Conservation (phyloP, 257 asterid species). For the Fraxinus americana region DNA sequence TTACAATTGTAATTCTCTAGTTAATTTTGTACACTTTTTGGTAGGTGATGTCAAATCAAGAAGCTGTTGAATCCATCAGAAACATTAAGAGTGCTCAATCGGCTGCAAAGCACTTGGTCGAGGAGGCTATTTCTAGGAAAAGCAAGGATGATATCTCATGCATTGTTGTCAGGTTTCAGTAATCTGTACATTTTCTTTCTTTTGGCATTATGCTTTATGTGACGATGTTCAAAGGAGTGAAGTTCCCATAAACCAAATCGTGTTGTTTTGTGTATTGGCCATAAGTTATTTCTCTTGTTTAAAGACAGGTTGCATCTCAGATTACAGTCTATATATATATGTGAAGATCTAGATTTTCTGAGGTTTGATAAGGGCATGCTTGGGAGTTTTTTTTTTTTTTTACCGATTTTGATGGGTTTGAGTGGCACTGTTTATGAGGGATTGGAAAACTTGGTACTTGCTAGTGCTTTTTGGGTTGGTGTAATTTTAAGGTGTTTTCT, state of each 20-base stretch:
- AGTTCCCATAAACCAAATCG: not conserved
- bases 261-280: not conserved
- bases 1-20: not conserved
- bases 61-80: slow-evolving; percentile 72
- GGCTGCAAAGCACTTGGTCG: slow-evolving; percentile 73
- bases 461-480: no score
- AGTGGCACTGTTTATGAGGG: no score
- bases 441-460: no score
- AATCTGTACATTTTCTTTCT: not conserved
- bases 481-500: no score
- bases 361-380: not conserved
- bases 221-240: not conserved
- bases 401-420: no score
- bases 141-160: slow-evolving; percentile 95
- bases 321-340: not conserved
- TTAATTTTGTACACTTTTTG: not conserved
- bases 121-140: slow-evolving; percentile 62
- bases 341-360: not conserved
- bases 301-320: not conserved
- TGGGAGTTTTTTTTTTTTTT: no score
- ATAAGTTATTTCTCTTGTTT: not conserved
- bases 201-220: slow-evolving; percentile 9
- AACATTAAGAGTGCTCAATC: slow-evolving; percentile 57
- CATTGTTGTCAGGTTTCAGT: slow-evolving; percentile 79
- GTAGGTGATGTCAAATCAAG: slow-evolving; percentile 92